These are phyloP conservation scores for Tinospora cordifolia DNA, from an alignment of 164 flowering plant species.

Conservation along the genomic window DNA sequence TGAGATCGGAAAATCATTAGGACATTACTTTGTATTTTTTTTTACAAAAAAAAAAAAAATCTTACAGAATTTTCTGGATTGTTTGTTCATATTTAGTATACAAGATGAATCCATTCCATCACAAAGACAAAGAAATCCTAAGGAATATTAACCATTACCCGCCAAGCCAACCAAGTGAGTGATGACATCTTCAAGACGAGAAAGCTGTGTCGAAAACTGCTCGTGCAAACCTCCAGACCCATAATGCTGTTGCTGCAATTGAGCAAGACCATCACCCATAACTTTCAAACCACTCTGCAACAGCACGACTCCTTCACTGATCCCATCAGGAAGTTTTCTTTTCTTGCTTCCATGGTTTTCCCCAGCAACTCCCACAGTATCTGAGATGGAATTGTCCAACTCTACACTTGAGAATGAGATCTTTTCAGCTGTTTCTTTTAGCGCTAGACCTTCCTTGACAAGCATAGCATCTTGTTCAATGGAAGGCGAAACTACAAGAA, in stretches of 20 bases:
- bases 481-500: constrained; percentile 26
- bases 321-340: constrained; percentile 68
- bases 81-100: neutral
- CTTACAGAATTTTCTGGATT: neutral
- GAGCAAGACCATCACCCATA: constrained; percentile 50
- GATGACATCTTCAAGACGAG: constrained; percentile 63
- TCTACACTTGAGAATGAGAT: constrained; percentile 10
- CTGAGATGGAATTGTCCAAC: constrained; percentile 16
- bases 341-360: constrained; percentile 37
- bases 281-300: constrained; percentile 63
- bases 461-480: constrained; percentile 42
- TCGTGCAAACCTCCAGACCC: constrained; percentile 42
- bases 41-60: neutral
- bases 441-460: constrained; percentile 46
- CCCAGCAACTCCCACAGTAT: constrained; percentile 33
- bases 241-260: constrained; percentile 38
- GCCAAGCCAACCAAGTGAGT: constrained; percentile 41
- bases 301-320: constrained; percentile 58
- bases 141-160: constrained; percentile 16
- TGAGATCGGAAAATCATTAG: too few species aligned
- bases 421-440: constrained; percentile 41
- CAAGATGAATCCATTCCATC: neutral
- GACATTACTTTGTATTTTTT: neutral
- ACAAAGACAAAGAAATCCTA: neutral
- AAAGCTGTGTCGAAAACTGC: constrained; percentile 45